These are phyloP conservation scores for Dictyostelium citrinum DNA, from an alignment of 78 protist genomes.

Conservation along the genomic window DNA sequence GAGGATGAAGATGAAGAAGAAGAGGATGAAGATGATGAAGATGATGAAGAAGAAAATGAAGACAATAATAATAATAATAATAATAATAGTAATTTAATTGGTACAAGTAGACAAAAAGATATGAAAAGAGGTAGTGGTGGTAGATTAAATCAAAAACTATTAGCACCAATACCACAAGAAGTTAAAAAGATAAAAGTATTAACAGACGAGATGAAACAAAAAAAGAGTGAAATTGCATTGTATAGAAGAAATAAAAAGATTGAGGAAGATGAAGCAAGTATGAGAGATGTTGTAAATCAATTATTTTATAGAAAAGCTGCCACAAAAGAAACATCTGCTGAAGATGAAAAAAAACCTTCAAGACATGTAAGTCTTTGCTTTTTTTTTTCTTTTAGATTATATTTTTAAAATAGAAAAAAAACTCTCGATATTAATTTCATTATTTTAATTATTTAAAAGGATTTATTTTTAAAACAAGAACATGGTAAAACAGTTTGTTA, in stretches of 20 bases:
- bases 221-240: constrained; percentile 43
- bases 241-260: constrained; percentile 54
- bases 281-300: constrained; percentile 52
- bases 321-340: background rate
- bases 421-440: no score
- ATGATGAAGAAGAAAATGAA: background rate
- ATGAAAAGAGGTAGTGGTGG: constrained; percentile 32
- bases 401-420: no score
- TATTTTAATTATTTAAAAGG: background rate
- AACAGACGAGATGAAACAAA: constrained; percentile 45
- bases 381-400: background rate
- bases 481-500: background rate
- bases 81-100: background rate
- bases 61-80: constrained; percentile 1
- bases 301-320: constrained; percentile 25
- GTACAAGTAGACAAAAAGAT: background rate
- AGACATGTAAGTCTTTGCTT: background rate
- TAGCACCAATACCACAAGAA: constrained; percentile 4
- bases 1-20: background rate
- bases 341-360: constrained; percentile 13
- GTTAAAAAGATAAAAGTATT: constrained; percentile 22
- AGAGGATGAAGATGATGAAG: background rate
- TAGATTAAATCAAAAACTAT: background rate
- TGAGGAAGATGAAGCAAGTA: constrained; percentile 36
- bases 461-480: constrained; percentile 5